Percentiles rank a stretch among this genome's conserved stretches.
Evolutionary conservation across 176 grass and related monocot species (phyloP).

Genomic region (Carex littledalei): DNA sequence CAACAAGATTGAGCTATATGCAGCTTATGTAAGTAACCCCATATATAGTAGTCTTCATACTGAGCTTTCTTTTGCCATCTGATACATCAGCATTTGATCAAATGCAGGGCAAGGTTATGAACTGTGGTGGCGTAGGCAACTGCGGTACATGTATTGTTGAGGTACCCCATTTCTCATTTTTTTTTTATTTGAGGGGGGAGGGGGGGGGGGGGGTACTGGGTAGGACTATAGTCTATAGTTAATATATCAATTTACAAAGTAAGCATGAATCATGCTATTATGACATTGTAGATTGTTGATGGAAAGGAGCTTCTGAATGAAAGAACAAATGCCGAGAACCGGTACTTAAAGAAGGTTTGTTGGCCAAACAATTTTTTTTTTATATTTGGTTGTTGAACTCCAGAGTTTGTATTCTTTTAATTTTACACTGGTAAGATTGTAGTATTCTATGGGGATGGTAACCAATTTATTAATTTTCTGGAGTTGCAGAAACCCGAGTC

Average conservation of each 20-base stretch:
- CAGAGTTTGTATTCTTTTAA: background rate
- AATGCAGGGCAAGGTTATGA: slow-evolving; percentile 85
- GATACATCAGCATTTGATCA: background rate
- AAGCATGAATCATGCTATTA: background rate
- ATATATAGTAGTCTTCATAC: background rate
- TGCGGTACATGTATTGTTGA: slow-evolving; percentile 94
- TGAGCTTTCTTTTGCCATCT: background rate
- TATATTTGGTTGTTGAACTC: background rate
- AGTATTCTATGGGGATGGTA: background rate
- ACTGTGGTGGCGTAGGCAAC: slow-evolving; percentile 85
- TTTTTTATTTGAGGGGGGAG: too few relatives aligned
- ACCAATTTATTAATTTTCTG: background rate
- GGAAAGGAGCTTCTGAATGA: slow-evolving; percentile 72
- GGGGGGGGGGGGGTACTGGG: background rate
- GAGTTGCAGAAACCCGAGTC: slow-evolving; percentile 75
- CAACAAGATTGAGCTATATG: slow-evolving; percentile 85
- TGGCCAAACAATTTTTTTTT: background rate
- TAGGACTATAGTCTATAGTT: background rate
- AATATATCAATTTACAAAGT: background rate
- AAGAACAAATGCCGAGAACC: slow-evolving; percentile 58
- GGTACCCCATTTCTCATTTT: slow-evolving; percentile 31
- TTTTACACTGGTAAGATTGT: background rate
- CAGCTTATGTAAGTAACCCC: slow-evolving; percentile 45
- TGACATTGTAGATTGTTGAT: slow-evolving; percentile 53
- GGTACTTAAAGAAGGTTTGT: slow-evolving; percentile 68